Percentiles rank a stretch among this genome's conserved stretches.
Evolutionary conservation across 2,329 filamentous ascomycete species (phyloP).

Genomic region (Trichoderma simmonsii): DNA sequence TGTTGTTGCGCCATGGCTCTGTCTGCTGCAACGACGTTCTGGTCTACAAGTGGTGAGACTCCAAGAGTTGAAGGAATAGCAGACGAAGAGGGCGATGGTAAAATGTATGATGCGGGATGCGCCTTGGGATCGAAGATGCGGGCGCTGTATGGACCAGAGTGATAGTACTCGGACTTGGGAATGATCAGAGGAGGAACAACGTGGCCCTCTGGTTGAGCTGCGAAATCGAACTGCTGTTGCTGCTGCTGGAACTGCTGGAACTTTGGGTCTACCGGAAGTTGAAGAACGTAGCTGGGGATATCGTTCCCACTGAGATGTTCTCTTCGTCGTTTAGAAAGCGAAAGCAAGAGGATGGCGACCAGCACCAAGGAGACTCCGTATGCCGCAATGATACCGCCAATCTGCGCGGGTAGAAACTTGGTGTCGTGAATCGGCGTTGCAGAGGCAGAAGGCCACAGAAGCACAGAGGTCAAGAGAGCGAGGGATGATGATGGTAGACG

Average conservation of each 20-base stretch:
- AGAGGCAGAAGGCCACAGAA: constrained; percentile 29
- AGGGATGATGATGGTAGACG: constrained; percentile 24
- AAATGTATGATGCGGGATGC: constrained; percentile 40
- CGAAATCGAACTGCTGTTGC: constrained; percentile 19
- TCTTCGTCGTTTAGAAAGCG: constrained; percentile 55
- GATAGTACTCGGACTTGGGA: constrained; percentile 34
- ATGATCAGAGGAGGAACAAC: constrained; percentile 54
- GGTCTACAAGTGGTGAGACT: constrained; percentile 71
- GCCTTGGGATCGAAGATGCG: constrained; percentile 16
- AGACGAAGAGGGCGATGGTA: constrained; percentile 48
- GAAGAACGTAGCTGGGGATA: constrained; percentile 42
- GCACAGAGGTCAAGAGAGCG: constrained; percentile 28
- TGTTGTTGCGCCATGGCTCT: constrained; percentile 73
- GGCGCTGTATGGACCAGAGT: constrained; percentile 9
- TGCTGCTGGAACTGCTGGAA: not conserved
- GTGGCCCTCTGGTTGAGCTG: constrained; percentile 29
- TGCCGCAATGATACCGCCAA: constrained; percentile 77
- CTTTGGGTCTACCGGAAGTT: constrained; percentile 8
- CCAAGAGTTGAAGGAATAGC: constrained; percentile 44
- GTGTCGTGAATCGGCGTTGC: constrained; percentile 23
- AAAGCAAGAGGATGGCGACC: constrained; percentile 63
- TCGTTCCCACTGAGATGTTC: constrained; percentile 51
- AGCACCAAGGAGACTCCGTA: constrained; percentile 77
- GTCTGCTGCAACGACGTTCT: constrained; percentile 70
- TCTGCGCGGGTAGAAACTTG: constrained; percentile 69